Evolutionary conservation across 23 red algal genomes (phyloP), one percentile per base, ranked within the genome.

Genomic region (Pyropia yezoensis): DNA sequence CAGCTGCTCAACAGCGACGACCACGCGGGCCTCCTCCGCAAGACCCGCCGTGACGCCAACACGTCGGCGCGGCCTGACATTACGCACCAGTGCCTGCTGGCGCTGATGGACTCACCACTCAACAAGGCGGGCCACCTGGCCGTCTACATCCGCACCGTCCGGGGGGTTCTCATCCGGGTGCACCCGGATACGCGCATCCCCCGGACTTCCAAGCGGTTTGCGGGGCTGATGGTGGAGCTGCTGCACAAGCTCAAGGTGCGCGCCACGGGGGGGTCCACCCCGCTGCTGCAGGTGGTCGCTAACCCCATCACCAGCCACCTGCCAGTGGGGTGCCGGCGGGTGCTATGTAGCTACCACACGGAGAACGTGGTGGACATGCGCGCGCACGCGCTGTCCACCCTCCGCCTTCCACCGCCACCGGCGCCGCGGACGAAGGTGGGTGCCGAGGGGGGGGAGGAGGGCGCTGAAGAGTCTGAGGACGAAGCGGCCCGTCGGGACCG

Each of bases 71-170:
- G 94, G 19, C 94, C 94, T 19, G 94, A 98, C 61, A 91, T 98
- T 28, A 79, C 82, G 30, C 94, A 98, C 56, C 94, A 98, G 69
- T 98, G 94, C 66, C 77, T 98, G 21, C 54, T 98, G 29, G 69
- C 80, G 66, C 57, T 98, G 60, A 30, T 91, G 23, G 94, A 98
- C 66, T 84, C 73, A 33, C 94, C 94, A 18, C 70, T 98, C 32
- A 98, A 98, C 85, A 98, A 98, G 74, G 83, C 80, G 14, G 94
- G 80, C 23, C 75, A 59, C 50, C 78, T 98, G 63, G 75, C 77
- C 19, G 82, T 98, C 23, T 98, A 80, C 59, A 69, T 98, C 27
- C 94, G 85, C 70, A 98, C 94, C 14, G 57, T 52, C 7, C 57
- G 74, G 52, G 91, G 91, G 52, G 85, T 86, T 21, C 75, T 98